Base-by-base conservation (phyloP, 2,329 filamentous ascomycete species). In the Cucurbitaria berberidis region DNA sequence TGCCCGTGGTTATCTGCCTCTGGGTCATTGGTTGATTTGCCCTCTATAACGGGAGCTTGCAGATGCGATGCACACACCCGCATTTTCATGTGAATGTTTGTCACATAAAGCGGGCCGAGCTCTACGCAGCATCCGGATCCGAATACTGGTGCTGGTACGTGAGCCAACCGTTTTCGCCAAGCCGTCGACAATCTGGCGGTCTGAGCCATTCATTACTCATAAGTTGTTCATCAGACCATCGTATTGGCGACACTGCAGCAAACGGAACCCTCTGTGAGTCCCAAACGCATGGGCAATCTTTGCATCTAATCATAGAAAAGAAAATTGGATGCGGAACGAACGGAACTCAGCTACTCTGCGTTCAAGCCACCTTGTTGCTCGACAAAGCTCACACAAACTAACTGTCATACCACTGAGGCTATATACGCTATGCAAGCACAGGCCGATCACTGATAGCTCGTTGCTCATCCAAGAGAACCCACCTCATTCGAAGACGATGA, bases 41-140 rank as follows among this genome's bases (percentile, higher is more conserved):
- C 10, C n/a, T 7, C 32, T 7, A 29, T 9, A 21, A 22, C 34
- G 41, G 16, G 24, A 50, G 6, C 16, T 3, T 39, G 21, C 36
- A 11, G n/a, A 22, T 27, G 45, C 39, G 27, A 53, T 27, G 34
- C 45, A 53, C 34, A 39, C 45, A 45, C 40, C 51, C 51, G 51
- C 45, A 16, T 27, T 41, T 49, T 43, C 40, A 40, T 40, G 22
- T 53, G 9, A 35, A 44, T 29, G n/a, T 22, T 39, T 18, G 26
- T 19, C 15, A 7, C 41, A 15, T 30, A 22, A 27, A 24, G 24
- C 41, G 38, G 47, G 26, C 51, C 45, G 39, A n/a, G n/a, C n/a
- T n/a, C n/a, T 26, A 26, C 24, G 24, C 9, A 26, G 24, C 24
- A 26, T 9, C 24, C 24, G 24, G n/a, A n/a, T n/a, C n/a, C n/a